phyloP scores from a whole-genome alignment of 495 filamentous ascomycete species.

The Thermothielavioides terrestris region DNA sequence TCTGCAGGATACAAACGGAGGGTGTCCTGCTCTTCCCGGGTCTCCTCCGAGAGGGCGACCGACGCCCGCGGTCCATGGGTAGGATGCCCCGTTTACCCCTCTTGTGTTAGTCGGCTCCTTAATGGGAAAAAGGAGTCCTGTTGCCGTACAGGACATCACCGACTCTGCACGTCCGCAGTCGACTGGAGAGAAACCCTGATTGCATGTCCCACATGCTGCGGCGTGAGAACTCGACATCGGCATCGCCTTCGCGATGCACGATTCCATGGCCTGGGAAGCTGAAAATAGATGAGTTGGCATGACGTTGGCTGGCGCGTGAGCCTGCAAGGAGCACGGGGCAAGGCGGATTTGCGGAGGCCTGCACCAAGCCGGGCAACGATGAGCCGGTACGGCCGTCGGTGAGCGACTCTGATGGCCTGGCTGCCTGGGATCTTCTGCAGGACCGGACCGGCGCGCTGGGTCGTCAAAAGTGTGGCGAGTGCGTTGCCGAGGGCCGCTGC shows the following conservation, averaged over 20 bases:
- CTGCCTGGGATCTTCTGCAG: neutral
- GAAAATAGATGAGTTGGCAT: slow-evolving; percentile 4
- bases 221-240: neutral
- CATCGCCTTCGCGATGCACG: neutral
- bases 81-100: no score
- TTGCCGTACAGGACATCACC: neutral
- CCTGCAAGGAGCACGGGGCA: neutral
- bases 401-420: slow-evolving; percentile 2
- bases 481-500: slow-evolving; percentile 3
- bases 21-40: slow-evolving; percentile 7
- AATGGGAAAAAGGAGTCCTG: neutral
- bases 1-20: slow-evolving; percentile 17
- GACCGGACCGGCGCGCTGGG: slow-evolving; percentile 1
- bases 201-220: neutral
- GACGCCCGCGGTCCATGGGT: neutral
- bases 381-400: neutral
- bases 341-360: slow-evolving; percentile 1
- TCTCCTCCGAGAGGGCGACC: neutral
- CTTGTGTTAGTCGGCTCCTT: no score
- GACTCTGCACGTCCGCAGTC: neutral
- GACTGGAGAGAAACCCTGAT: no score
- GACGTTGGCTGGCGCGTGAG: neutral
- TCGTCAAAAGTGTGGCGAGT: slow-evolving; percentile 1
- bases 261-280: neutral
- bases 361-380: neutral